Percentiles rank a stretch among this genome's conserved stretches.
These are phyloP conservation scores for Ambrosiella xylebori DNA, from an alignment of 2,329 filamentous ascomycete species.

Conservation along the genomic window DNA sequence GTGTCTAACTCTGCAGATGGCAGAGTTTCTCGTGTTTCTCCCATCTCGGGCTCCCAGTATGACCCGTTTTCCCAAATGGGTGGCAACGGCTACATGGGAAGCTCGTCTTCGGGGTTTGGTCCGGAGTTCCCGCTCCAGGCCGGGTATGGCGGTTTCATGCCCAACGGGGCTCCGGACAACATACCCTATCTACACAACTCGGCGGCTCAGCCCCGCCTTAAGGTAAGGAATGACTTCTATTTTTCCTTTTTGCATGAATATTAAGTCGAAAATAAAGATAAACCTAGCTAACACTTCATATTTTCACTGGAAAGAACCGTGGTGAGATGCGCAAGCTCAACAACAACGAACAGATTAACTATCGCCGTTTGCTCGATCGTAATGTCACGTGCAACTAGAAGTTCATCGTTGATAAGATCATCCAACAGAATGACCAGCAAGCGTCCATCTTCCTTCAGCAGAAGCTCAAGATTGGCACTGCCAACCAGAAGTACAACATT, in stretches of 20 bases:
- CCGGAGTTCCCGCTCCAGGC: neutral
- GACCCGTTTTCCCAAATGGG: neutral
- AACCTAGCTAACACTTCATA: neutral
- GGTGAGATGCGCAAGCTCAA: conserved; percentile 3
- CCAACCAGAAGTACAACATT: conserved; percentile 93
- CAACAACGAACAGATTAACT: conserved; percentile 75
- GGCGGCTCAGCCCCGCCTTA: neutral
- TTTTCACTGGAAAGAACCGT: neutral
- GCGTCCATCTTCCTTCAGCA: conserved; percentile 97
- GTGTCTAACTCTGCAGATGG: neutral
- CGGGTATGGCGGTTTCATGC: neutral
- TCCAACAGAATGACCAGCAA: conserved; percentile 97
- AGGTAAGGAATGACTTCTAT: neutral
- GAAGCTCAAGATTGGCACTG: conserved; percentile 91
- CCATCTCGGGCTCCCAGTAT: neutral
- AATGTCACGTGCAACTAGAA: conserved; percentile 98
- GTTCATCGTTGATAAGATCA: conserved; percentile 98
- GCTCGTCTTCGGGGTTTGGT: neutral
- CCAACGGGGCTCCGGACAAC: neutral
- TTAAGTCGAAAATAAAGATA: neutral
- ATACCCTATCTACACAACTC: neutral
- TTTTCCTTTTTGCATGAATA: neutral
- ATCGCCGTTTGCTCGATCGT: conserved; percentile 82
- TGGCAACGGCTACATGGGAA: neutral
- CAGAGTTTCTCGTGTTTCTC: neutral